Percentiles rank a stretch among this genome's conserved stretches.
Conservation (phyloP, 2,329 filamentous ascomycete species). For the Erysiphe pulchra region DNA sequence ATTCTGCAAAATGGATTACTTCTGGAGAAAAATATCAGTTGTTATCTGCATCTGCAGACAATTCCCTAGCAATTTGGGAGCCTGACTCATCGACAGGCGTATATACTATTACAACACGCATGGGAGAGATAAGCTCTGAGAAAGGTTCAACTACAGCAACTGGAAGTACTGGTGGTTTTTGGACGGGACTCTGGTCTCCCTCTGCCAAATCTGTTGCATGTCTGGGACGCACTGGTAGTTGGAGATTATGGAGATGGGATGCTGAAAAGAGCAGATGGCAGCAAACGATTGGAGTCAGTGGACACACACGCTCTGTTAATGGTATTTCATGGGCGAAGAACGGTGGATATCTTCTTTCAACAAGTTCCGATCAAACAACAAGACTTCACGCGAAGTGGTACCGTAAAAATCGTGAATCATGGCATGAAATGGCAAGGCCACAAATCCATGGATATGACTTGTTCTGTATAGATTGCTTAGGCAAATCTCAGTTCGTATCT, state of each 20-base stretch:
- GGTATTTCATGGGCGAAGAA: conserved; percentile 63
- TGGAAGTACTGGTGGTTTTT: conserved; percentile 86
- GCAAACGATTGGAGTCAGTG: conserved; percentile 52
- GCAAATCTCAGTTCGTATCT: conserved; percentile 56
- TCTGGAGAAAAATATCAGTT: conserved; percentile 31
- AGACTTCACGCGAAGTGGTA: conserved; percentile 65
- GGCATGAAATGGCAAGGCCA: conserved; percentile 88
- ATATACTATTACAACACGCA: conserved; percentile 63
- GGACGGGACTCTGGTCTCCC: conserved; percentile 82
- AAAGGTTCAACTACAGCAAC: conserved; percentile 94
- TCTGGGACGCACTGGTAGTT: conserved; percentile 75
- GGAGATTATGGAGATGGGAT: conserved; percentile 60
- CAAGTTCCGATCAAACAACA: conserved; percentile 79
- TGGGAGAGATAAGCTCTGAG: conserved; percentile 82
- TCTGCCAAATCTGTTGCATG: conserved; percentile 50
- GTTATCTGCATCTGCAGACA: conserved; percentile 80
- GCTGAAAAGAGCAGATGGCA: conserved; percentile 39
- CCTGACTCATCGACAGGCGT: conserved; percentile 62
- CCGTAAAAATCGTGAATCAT: conserved; percentile 27
- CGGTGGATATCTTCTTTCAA: conserved; percentile 69
- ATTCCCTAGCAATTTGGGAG: conserved; percentile 83
- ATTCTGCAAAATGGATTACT: conserved; percentile 33
- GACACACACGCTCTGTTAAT: conserved; percentile 61
- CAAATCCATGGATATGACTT: conserved; percentile 97
- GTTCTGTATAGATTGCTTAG: conserved; percentile 69